Percentiles rank a stretch among this genome's conserved stretches.
Conservation (phyloP, 140 eudicot species). For the Stevia rebaudiana region DNA sequence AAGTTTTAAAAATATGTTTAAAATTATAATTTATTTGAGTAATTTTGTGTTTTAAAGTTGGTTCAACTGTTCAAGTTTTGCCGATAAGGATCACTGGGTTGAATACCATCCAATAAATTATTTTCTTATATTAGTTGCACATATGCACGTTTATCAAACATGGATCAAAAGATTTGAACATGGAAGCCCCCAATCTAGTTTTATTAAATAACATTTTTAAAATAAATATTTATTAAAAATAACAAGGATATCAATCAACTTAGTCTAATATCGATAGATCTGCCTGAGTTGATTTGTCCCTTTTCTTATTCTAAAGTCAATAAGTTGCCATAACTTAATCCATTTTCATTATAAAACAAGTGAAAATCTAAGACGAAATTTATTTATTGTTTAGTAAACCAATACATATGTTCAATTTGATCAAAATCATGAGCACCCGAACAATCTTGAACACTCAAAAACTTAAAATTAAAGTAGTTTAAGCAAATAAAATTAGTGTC, state of each 20-base stretch:
- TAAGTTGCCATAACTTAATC: too few species aligned
- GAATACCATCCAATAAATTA: neutral
- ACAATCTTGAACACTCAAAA: neutral
- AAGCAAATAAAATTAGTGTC: too few species aligned
- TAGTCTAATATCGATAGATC: neutral
- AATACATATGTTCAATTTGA: neutral
- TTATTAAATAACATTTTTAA: neutral
- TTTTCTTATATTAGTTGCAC: neutral
- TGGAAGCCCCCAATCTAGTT: neutral
- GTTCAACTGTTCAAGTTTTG: neutral
- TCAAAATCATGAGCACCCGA: neutral
- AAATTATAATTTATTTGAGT: neutral
- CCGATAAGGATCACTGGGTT: neutral
- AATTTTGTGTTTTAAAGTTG: neutral
- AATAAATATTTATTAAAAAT: neutral
- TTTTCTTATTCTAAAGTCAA: neutral
- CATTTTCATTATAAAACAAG: neutral
- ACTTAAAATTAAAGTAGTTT: neutral
- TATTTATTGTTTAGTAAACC: neutral
- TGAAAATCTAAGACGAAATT: neutral
- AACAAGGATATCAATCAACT: neutral
- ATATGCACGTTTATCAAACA: neutral
- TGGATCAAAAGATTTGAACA: slow-evolving; percentile 3
- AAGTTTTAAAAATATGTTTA: too few species aligned
- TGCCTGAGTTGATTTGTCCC: neutral